These are phyloP conservation scores for Corylus avellana DNA, from an alignment of 306 rosid species.

Conservation along the genomic window DNA sequence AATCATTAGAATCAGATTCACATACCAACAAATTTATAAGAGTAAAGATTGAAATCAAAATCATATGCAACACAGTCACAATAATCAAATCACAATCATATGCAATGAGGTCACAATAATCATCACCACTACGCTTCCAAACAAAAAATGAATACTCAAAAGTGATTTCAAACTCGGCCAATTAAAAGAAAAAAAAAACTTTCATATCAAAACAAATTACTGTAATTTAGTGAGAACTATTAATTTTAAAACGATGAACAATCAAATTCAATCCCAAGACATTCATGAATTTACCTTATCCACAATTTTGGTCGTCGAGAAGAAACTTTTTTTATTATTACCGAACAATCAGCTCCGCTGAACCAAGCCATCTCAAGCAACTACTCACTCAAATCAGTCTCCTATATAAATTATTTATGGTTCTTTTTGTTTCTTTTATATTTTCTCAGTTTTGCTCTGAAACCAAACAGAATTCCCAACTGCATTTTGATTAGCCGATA, in stretches of 20 bases:
- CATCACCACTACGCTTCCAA: neutral
- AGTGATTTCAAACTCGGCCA: neutral
- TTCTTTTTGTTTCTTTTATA: neutral
- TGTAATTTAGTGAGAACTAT: conserved; percentile 5
- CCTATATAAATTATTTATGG: neutral
- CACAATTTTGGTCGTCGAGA: conserved; percentile 14
- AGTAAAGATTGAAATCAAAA: neutral
- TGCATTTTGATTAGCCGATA: conserved; percentile 36
- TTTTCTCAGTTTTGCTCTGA: conserved; percentile 22
- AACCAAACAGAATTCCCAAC: conserved; percentile 44
- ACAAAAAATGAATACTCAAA: neutral
- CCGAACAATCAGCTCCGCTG: conserved; percentile 2
- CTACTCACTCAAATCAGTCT: neutral
- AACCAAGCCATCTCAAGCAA: conserved; percentile 3
- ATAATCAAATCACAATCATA: neutral
- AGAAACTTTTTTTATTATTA: neutral
- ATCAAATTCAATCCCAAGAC: conserved; percentile 3
- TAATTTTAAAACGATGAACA: neutral
- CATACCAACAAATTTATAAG: neutral
- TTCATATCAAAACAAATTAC: neutral
- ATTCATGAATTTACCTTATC: conserved; percentile 9
- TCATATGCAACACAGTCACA: neutral
- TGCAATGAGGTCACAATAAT: neutral
- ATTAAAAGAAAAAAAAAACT: neutral
- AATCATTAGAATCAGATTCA: neutral